A percentile compares a stretch with the other conserved stretches of the same genome.
These are phyloP conservation scores for Tripidium arundinaceum DNA, from an alignment of 202 grass and related monocot genomes.

Conservation along the genomic window DNA sequence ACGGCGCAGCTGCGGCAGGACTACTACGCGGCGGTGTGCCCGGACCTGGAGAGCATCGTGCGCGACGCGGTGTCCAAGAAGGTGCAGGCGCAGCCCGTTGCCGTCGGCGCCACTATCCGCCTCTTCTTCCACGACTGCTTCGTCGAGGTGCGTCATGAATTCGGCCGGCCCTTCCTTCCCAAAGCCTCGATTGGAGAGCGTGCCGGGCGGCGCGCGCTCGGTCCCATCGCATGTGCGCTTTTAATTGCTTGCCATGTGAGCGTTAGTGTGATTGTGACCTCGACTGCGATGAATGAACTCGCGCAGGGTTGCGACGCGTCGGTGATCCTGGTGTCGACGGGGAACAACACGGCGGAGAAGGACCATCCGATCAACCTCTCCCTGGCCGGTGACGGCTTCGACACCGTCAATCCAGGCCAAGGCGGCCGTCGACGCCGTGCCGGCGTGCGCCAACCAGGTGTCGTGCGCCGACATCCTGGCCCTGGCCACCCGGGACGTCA, in stretches of 20 bases:
- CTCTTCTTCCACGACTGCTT: slow-evolving; percentile 98
- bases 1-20: slow-evolving; percentile 50
- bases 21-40: slow-evolving; percentile 73
- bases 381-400: slow-evolving; percentile 88
- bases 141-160: slow-evolving; percentile 81
- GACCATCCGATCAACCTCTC: slow-evolving; percentile 66
- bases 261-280: no score
- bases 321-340: slow-evolving; percentile 55
- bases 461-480: slow-evolving; percentile 85
- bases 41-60: slow-evolving; percentile 72
- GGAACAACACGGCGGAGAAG: slow-evolving; percentile 82
- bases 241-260: background rate
- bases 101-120: slow-evolving; percentile 67
- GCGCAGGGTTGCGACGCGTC: slow-evolving; percentile 77
- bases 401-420: slow-evolving; percentile 83
- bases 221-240: background rate
- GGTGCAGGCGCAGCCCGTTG: slow-evolving; percentile 43
- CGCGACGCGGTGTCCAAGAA: slow-evolving; percentile 59
- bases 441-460: slow-evolving; percentile 62
- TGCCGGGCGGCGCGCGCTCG: no score
- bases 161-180: no score
- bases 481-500: slow-evolving; percentile 70
- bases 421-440: slow-evolving; percentile 66
- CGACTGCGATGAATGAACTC: background rate
- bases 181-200: no score